A percentile compares a stretch with the other conserved stretches of the same genome.
Evolutionary conservation across 805 yeast species (phyloP).

Genomic region (Kregervanrija fluxuum): DNA sequence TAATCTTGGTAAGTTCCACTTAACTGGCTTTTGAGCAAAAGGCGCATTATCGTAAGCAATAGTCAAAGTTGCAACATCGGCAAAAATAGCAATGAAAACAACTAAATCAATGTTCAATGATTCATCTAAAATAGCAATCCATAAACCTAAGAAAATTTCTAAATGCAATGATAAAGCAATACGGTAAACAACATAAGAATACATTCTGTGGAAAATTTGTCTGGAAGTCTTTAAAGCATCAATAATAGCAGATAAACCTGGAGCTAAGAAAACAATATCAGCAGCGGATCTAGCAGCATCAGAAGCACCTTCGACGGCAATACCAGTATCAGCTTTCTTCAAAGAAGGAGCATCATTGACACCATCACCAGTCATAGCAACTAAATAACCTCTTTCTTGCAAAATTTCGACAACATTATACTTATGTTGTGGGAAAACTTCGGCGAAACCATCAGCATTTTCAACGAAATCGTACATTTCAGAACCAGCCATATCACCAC

Average conservation of each 20-base stretch:
- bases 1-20: conserved; percentile 94
- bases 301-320: conserved; percentile 97
- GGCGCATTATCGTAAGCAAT: conserved; percentile 98
- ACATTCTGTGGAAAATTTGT: conserved; percentile 99
- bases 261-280: conserved; percentile 91
- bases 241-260: conserved; percentile 91
- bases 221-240: conserved; percentile 93
- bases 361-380: conserved; percentile 99
- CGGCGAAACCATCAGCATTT: conserved; percentile 97
- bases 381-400: conserved; percentile 93
- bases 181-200: conserved; percentile 96
- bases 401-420: conserved; percentile 92
- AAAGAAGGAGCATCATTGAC: conserved; percentile 96
- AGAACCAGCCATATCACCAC: conserved; percentile 93
- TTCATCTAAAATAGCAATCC: conserved; percentile 90
- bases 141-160: conserved; percentile 90
- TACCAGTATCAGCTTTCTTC: conserved; percentile 95
- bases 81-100: conserved; percentile 95
- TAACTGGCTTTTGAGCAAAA: conserved; percentile 84
- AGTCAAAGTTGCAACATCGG: conserved; percentile 95
- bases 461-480: conserved; percentile 96
- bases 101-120: conserved; percentile 84
- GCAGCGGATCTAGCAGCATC: conserved; percentile 97
- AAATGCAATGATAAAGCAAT: conserved; percentile 91
- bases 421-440: conserved; percentile 97